Evolutionary conservation across 768 basidiomycete genomes (phyloP).

Genomic region (Hypsizygus marmoreus): DNA sequence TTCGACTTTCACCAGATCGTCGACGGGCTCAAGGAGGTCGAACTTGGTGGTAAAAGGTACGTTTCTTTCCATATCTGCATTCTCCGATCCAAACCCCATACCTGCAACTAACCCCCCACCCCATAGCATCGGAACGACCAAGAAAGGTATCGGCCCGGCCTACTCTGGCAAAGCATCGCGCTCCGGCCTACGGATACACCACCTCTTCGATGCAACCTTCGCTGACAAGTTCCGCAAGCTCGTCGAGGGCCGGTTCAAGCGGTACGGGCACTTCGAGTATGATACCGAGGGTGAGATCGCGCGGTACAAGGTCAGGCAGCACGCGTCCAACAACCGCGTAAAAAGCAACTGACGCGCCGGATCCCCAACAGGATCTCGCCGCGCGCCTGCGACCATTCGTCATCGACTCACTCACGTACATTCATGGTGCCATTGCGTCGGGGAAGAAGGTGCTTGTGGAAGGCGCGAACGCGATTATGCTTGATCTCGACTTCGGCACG

Average conservation of each 20-base stretch:
- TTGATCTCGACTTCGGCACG: conserved; percentile 97
- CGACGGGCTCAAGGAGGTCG: conserved; percentile 97
- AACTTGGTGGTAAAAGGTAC: conserved; percentile 86
- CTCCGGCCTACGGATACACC: conserved; percentile 94
- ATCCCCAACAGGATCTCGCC: conserved; percentile 64
- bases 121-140: conserved; percentile 91
- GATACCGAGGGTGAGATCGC: conserved; percentile 96
- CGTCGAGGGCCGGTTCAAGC: conserved; percentile 96
- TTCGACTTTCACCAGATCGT: conserved; percentile 99
- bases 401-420: conserved; percentile 81
- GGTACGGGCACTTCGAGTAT: conserved; percentile 97
- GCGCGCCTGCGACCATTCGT: conserved; percentile 86
- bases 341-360: not conserved
- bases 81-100: no score
- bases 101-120: no score
- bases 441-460: conserved; percentile 89
- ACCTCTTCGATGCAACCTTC: conserved; percentile 89
- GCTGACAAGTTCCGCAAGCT: conserved; percentile 91
- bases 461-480: conserved; percentile 98
- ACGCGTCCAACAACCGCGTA: no score
- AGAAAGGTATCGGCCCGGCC: conserved; percentile 97
- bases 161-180: conserved; percentile 98
- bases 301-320: conserved; percentile 75
- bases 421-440: conserved; percentile 76
- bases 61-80: conserved; percentile 8